These are phyloP conservation scores for Pisolithus microcarpus DNA, from an alignment of 768 basidiomycete species.

Conservation along the genomic window DNA sequence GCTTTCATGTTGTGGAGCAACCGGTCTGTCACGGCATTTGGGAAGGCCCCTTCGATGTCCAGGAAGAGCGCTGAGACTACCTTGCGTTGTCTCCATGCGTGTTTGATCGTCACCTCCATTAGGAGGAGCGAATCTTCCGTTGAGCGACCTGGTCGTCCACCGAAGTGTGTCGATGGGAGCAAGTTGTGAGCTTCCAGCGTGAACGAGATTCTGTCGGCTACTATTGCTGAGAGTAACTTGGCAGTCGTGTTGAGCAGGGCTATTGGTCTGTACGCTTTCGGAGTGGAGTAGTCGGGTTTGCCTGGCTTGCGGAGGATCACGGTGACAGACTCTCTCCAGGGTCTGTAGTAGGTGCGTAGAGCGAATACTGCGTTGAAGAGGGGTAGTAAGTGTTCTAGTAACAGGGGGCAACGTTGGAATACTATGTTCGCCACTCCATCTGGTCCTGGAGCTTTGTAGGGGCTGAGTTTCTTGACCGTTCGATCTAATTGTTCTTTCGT, in stretches of 20 bases:
- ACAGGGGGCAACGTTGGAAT: conserved; percentile 13
- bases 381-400: too few relatives aligned
- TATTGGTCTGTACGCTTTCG: conserved; percentile 34
- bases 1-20: conserved; percentile 27
- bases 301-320: conserved; percentile 21
- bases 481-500: conserved; percentile 5
- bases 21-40: conserved; percentile 25
- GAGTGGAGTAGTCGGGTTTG: conserved; percentile 24
- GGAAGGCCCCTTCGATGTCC: conserved; percentile 40
- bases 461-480: conserved; percentile 7
- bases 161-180: conserved; percentile 32
- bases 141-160: conserved; percentile 31
- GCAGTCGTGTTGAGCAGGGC: conserved; percentile 24
- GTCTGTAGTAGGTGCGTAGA: too few relatives aligned
- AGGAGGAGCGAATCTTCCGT: conserved; percentile 32
- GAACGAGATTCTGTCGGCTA: too few relatives aligned
- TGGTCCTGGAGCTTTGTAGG: conserved; percentile 17
- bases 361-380: too few relatives aligned
- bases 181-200: conserved; percentile 3
- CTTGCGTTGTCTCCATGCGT: conserved; percentile 29
- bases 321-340: too few relatives aligned
- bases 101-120: conserved; percentile 29
- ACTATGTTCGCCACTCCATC: conserved; percentile 24
- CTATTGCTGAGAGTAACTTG: too few relatives aligned
- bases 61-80: conserved; percentile 34